Conservation (phyloP, 202 grass and related monocot genomes). For the Musa balbisiana region DNA sequence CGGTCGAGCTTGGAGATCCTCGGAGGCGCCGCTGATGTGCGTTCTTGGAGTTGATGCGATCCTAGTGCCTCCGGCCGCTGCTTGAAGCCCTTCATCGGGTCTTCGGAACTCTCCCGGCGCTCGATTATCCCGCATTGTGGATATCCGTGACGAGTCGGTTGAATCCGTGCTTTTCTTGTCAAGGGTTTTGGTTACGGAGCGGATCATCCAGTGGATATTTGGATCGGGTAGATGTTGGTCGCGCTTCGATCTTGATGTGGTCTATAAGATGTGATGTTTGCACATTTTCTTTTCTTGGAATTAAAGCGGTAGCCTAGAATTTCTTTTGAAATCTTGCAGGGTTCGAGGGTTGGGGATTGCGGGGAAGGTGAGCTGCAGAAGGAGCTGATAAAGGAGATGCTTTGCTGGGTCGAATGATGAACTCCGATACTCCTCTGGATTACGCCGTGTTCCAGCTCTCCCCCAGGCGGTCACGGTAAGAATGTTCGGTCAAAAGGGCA, state of each 20-base stretch:
- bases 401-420: conserved; percentile 41
- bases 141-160: background rate
- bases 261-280: background rate
- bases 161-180: background rate
- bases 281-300: background rate
- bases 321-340: background rate
- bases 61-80: background rate
- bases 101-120: background rate
- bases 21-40: background rate
- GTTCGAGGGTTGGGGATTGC: background rate
- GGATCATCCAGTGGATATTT: background rate
- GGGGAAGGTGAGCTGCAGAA: background rate
- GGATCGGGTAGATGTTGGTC: conserved; percentile 52
- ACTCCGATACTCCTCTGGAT: conserved; percentile 64
- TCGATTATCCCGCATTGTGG: background rate
- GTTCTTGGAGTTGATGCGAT: background rate
- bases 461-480: conserved; percentile 72
- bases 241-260: conserved; percentile 10
- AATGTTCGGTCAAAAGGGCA: background rate
- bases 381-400: background rate
- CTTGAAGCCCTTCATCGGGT: background rate
- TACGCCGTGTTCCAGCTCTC: conserved; percentile 90
- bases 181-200: conserved; percentile 14
- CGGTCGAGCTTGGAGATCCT: background rate
- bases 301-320: background rate